Percentiles rank a stretch among this genome's conserved stretches.
Evolutionary conservation across 208 protist genomes (phyloP).

Genomic region (Crithidia expoeki): DNA sequence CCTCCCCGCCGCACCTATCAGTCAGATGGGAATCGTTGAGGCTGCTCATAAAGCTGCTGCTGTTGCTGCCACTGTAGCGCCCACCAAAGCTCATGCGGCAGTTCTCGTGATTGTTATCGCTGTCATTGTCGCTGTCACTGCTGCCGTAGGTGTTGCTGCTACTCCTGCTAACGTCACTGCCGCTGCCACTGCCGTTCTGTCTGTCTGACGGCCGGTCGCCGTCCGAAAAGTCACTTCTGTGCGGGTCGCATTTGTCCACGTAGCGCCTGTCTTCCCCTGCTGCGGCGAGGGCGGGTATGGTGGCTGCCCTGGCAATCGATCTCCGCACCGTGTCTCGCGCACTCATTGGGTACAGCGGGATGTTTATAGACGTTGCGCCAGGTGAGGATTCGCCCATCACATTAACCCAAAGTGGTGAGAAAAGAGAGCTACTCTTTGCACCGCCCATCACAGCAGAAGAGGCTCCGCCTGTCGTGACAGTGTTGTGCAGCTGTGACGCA

Average conservation of each 20-base stretch:
- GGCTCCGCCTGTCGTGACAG: no score
- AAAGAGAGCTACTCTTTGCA: background rate
- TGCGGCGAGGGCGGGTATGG: background rate
- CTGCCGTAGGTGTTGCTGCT: background rate
- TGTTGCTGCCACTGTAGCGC: conserved; percentile 13
- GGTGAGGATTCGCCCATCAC: background rate
- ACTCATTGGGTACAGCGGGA: conserved; percentile 3
- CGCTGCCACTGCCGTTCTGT: background rate
- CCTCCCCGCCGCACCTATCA: conserved; percentile 6
- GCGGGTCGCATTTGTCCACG: background rate
- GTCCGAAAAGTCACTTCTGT: conserved; percentile 9
- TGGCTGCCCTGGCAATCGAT: background rate
- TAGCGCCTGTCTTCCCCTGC: background rate
- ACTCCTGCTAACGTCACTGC: background rate
- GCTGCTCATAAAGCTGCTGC: conserved; percentile 6
- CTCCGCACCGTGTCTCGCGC: background rate
- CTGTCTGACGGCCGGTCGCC: background rate
- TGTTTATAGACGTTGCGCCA: background rate
- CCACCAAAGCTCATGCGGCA: background rate
- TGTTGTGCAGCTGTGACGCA: background rate
- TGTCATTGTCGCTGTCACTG: background rate
- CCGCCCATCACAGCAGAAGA: no score
- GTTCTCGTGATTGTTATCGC: background rate
- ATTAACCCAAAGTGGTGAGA: conserved; percentile 2
- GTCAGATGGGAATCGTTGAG: conserved; percentile 4